Base-by-base conservation (phyloP, 129 eudicot species). In the Flaveria trinervia region DNA sequence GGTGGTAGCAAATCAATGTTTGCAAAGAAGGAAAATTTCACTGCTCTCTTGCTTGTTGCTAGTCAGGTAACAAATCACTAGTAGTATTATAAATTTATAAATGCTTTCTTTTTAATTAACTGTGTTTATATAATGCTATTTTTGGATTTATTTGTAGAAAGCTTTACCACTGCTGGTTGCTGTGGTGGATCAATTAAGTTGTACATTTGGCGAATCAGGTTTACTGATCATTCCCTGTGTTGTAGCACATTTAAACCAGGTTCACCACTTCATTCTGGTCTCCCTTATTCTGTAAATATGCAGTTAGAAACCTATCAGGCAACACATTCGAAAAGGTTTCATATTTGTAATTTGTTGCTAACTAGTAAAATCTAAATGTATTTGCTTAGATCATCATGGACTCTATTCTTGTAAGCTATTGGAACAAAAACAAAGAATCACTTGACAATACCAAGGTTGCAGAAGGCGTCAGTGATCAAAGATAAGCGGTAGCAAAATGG, bases 231-330 rank as follows among this genome's bases (percentile, higher is more conserved):
- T 93, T 76, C 98, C 98, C 23, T 88, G 93, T 70, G 89, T 93
- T 28, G 98, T 96, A n/a, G 98, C 97, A 30, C 98, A 93, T 77
- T 61, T 93, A 65, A 90, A 84, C 77, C 97, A 93, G 98, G 97
- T 93, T 49, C 50, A 50, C 8, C 48, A 17, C 60, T 70, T 7
- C 59, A 23, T 70, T 7, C 23, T 46, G 11, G 55, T 28, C 25
- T 39, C 36, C 25, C 9, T 25, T 12, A 23, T 60, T 23, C 8
- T 25, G 4, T 7, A 60, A 20, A 51, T 71, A 71, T 51, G 65
- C 78, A 13, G 22, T 49, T 9, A 57, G 30, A 25, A 25, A 2
- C 66, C 33, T 22, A 13, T 22, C 14, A 45, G 13, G 50, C 13
- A 45, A 11, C 50, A 45, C 50, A 45, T 45, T 8, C 2, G 41